These are phyloP conservation scores for Hemerocallis citrina DNA, from an alignment of 106 monocot species.

Conservation along the genomic window DNA sequence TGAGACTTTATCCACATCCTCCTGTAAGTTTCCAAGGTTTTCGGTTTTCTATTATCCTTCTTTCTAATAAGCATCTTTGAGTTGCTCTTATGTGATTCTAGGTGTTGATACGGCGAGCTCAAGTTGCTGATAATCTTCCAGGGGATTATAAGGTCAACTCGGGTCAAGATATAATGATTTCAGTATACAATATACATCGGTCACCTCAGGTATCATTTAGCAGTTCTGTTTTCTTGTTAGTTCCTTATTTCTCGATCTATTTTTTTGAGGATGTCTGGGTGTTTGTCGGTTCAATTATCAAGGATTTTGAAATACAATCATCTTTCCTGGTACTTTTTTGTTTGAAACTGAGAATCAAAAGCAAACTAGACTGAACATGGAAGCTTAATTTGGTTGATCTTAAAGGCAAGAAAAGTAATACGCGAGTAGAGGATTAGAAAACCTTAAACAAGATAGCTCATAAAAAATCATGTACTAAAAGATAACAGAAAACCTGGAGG, in stretches of 20 bases:
- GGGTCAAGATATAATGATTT: constrained; percentile 94
- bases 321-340: too few relatives aligned
- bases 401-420: too few relatives aligned
- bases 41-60: constrained; percentile 1
- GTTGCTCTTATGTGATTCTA: constrained; percentile 3
- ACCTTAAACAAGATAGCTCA: too few relatives aligned
- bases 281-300: too few relatives aligned
- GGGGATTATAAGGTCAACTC: constrained; percentile 72
- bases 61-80: neutral
- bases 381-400: too few relatives aligned
- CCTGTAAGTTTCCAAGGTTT: constrained; percentile 71
- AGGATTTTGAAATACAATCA: too few relatives aligned
- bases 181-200: constrained; percentile 85
- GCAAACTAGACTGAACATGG: too few relatives aligned
- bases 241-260: neutral
- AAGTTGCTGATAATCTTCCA: constrained; percentile 70
- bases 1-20: constrained; percentile 94
- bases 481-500: too few relatives aligned
- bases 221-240: neutral
- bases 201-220: constrained; percentile 52
- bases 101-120: constrained; percentile 85
- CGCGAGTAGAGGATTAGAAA: too few relatives aligned
- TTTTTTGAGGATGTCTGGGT: too few relatives aligned
- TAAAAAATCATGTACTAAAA: too few relatives aligned
- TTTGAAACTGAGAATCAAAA: too few relatives aligned